These are phyloP conservation scores for Penicillium macrosclerotiorum DNA, from an alignment of 495 filamentous ascomycete genomes.

Conservation along the genomic window DNA sequence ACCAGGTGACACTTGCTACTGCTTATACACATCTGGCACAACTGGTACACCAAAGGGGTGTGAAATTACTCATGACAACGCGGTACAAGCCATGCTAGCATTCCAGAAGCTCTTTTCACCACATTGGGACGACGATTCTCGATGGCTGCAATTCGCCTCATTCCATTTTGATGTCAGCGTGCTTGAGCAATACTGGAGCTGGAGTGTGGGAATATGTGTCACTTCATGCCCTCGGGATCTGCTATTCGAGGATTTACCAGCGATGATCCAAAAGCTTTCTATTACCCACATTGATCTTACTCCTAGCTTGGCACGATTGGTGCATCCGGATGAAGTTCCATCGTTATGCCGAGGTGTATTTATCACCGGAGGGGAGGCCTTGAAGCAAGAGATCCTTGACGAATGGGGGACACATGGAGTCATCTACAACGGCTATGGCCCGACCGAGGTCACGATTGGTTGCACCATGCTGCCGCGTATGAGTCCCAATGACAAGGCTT, in stretches of 20 bases:
- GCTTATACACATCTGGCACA: constrained; percentile 95
- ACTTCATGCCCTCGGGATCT: constrained; percentile 74
- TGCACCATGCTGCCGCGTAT: constrained; percentile 72
- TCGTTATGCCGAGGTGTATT: constrained; percentile 35
- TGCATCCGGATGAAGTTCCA: constrained; percentile 37
- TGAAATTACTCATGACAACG: constrained; percentile 57
- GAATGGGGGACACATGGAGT: constrained; percentile 41
- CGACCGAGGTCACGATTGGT: constrained; percentile 89
- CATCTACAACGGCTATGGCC: constrained; percentile 62
- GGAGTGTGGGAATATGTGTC: constrained; percentile 79
- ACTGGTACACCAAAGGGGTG: constrained; percentile 98
- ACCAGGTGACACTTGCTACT: constrained; percentile 89
- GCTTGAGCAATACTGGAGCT: constrained; percentile 85
- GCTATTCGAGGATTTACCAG: constrained; percentile 72
- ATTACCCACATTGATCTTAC: constrained; percentile 84
- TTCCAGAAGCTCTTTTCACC: constrained; percentile 40
- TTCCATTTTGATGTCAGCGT: constrained; percentile 89
- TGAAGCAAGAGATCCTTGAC: constrained; percentile 45
- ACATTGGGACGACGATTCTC: constrained; percentile 59
- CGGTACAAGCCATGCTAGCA: constrained; percentile 37
- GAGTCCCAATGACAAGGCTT: constrained; percentile 64
- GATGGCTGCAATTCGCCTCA: constrained; percentile 84
- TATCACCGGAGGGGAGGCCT: constrained; percentile 43
- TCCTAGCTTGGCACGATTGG: constrained; percentile 44
- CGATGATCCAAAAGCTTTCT: constrained; percentile 61